phyloP scores from a whole-genome alignment of 1,284 basidiomycete genomes.

The Gymnopus androsaceus region DNA sequence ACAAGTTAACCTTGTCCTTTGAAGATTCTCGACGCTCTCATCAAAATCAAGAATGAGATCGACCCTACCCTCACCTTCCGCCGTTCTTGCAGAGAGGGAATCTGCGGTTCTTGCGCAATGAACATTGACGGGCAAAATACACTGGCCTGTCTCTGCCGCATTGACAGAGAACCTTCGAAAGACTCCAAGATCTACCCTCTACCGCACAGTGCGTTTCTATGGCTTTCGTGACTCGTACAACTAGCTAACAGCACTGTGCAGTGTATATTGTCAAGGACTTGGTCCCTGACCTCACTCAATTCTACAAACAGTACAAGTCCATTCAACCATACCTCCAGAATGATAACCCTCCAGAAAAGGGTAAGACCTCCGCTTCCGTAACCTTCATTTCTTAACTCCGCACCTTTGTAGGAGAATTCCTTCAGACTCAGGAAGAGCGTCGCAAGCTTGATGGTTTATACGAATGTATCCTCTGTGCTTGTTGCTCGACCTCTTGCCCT shows the following conservation, averaged over 20 bases:
- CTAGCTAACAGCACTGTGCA: constrained; percentile 32
- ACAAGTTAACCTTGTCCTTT: background rate
- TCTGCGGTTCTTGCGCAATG: constrained; percentile 99
- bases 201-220: constrained; percentile 82
- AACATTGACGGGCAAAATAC: constrained; percentile 99
- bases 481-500: constrained; percentile 96
- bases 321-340: constrained; percentile 96
- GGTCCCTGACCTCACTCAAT: constrained; percentile 86
- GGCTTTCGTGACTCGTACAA: background rate
- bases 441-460: constrained; percentile 97
- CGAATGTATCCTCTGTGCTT: constrained; percentile 93
- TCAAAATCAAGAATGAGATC: constrained; percentile 99
- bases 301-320: constrained; percentile 99
- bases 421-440: constrained; percentile 91
- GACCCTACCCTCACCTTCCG: constrained; percentile 97
- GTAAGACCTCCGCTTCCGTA: constrained; percentile 23
- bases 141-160: constrained; percentile 95
- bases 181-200: constrained; percentile 95
- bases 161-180: constrained; percentile 75
- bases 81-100: constrained; percentile 95
- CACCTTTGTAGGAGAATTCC: constrained; percentile 66
- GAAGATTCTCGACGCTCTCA: constrained; percentile 86
- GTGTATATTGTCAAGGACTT: constrained; percentile 99
- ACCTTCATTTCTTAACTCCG: background rate
- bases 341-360: constrained; percentile 82